Evolutionary conservation across 2,329 filamentous ascomycete species (phyloP).

Genomic region (Hymenoscyphus scutula): DNA sequence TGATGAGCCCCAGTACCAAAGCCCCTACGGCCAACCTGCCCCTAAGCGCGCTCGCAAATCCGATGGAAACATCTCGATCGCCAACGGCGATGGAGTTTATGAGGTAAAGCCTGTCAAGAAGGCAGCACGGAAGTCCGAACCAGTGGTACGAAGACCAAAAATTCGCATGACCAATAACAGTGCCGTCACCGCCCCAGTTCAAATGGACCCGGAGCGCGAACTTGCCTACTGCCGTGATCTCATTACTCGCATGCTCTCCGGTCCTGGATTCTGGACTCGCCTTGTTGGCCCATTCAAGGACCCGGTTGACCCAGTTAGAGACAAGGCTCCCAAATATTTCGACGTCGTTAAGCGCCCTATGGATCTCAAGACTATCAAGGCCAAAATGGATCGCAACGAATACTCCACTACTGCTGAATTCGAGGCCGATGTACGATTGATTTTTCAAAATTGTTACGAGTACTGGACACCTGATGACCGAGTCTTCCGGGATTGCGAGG

Average conservation of each 20-base stretch:
- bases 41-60: constrained; percentile 29
- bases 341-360: constrained; percentile 60
- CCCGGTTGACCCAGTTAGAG: constrained; percentile 54
- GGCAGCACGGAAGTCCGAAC: constrained; percentile 25
- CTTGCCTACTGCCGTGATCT: constrained; percentile 58
- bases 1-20: constrained; percentile 23
- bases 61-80: constrained; percentile 11
- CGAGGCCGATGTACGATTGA: constrained; percentile 56
- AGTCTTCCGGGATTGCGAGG: constrained; percentile 55
- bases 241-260: constrained; percentile 58
- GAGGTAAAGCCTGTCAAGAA: constrained; percentile 31
- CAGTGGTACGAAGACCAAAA: constrained; percentile 19
- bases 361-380: constrained; percentile 60
- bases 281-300: constrained; percentile 61
- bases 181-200: not conserved
- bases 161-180: not conserved
- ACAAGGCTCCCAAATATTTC: constrained; percentile 61
- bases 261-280: constrained; percentile 65
- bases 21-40: constrained; percentile 34
- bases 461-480: constrained; percentile 57
- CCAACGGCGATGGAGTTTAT: constrained; percentile 21
- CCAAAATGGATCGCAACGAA: constrained; percentile 54
- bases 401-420: constrained; percentile 56
- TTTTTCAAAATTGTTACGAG: constrained; percentile 62
- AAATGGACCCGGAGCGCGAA: constrained; percentile 41